A percentile compares a stretch with the other conserved stretches of the same genome.
Conservation (phyloP, 257 asterid species). For the Ophiorrhiza pumila region DNA sequence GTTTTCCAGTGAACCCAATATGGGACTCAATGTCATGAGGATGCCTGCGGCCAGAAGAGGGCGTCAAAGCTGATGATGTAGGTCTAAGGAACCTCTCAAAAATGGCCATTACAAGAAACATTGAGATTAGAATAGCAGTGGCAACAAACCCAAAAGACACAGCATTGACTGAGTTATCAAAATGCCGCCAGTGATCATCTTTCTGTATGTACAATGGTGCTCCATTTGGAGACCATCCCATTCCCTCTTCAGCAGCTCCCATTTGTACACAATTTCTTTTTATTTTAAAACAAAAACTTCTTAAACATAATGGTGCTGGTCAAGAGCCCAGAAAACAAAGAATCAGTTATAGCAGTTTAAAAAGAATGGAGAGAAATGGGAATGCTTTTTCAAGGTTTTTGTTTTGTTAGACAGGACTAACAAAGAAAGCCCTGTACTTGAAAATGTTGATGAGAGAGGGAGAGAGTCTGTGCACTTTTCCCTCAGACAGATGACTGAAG, state of each 20-base stretch:
- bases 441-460: slow-evolving; percentile 5
- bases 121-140: slow-evolving; percentile 84
- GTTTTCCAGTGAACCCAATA: slow-evolving; percentile 44
- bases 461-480: not conserved
- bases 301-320: slow-evolving; percentile 5
- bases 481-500: slow-evolving; percentile 9
- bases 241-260: slow-evolving; percentile 66
- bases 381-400: not conserved
- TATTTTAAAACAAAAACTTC: slow-evolving; percentile 2
- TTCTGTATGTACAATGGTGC: slow-evolving; percentile 55
- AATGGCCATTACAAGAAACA: slow-evolving; percentile 92
- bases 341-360: slow-evolving; percentile 13
- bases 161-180: slow-evolving; percentile 82
- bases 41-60: slow-evolving; percentile 31
- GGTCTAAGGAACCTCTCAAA: slow-evolving; percentile 76
- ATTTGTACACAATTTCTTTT: slow-evolving; percentile 38
- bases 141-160: slow-evolving; percentile 94
- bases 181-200: slow-evolving; percentile 85
- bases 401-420: not conserved
- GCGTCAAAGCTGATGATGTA: slow-evolving; percentile 46
- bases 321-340: slow-evolving; percentile 1
- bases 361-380: slow-evolving; percentile 2
- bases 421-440: slow-evolving; percentile 14
- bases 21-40: slow-evolving; percentile 57
- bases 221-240: slow-evolving; percentile 63